A percentile compares a stretch with the other conserved stretches of the same genome.
These are phyloP conservation scores for Epichloe festucae DNA, from an alignment of 2,329 filamentous ascomycete species.

Conservation along the genomic window DNA sequence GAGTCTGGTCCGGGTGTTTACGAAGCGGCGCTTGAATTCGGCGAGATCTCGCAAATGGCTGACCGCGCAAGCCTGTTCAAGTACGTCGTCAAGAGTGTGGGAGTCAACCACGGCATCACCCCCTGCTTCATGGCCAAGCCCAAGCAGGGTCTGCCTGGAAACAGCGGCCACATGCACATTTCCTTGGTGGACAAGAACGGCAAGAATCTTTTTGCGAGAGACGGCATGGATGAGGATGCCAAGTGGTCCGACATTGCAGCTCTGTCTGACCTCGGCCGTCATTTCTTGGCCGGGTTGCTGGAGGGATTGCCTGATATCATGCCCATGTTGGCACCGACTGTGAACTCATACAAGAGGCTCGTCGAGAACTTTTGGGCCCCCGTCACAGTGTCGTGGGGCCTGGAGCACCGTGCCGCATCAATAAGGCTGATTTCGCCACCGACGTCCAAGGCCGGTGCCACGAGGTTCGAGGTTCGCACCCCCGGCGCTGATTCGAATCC, in stretches of 20 bases:
- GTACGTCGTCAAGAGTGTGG: conserved; percentile 81
- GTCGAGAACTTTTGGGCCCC: conserved; percentile 99
- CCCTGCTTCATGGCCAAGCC: conserved; percentile 99
- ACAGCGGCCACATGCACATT: conserved; percentile 91
- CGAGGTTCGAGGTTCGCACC: conserved; percentile 84
- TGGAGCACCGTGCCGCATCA: conserved; percentile 87
- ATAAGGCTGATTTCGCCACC: conserved; percentile 84
- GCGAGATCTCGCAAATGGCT: conserved; percentile 77
- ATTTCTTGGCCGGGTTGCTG: conserved; percentile 85
- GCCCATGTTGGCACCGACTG: conserved; percentile 84
- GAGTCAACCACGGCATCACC: conserved; percentile 77
- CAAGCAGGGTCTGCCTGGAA: conserved; percentile 77
- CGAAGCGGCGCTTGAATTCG: conserved; percentile 87
- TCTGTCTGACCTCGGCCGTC: conserved; percentile 76
- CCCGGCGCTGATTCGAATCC: conserved; percentile 92
- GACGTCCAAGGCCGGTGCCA: conserved; percentile 70
- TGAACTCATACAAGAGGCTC: conserved; percentile 96
- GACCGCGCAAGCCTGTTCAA: conserved; percentile 91
- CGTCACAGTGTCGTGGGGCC: conserved; percentile 91
- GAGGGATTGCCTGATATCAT: conserved; percentile 88
- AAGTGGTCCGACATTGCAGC: conserved; percentile 62
- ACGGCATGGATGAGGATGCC: conserved; percentile 55
- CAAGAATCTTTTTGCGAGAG: conserved; percentile 72
- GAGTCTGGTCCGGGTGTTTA: conserved; percentile 90
- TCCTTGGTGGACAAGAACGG: conserved; percentile 72